Conservation (phyloP, 257 asterid genomes). For the Forsythia viridissima region DNA sequence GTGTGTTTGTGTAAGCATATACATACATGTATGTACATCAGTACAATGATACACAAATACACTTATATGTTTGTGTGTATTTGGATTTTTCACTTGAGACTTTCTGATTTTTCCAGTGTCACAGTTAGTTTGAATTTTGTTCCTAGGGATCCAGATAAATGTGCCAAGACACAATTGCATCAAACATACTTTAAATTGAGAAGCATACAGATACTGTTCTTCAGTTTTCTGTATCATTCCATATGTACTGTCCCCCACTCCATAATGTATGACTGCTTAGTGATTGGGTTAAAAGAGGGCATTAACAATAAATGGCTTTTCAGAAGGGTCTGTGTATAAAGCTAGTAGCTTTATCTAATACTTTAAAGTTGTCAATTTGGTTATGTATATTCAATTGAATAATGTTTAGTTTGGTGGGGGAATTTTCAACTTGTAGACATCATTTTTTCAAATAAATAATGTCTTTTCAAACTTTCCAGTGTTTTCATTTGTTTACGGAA, state of each 20-base stretch:
- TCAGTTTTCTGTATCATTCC: neutral
- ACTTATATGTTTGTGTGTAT: neutral
- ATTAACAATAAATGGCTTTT: neutral
- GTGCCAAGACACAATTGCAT: neutral
- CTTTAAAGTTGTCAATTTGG: neutral
- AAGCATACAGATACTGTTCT: neutral
- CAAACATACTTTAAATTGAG: neutral
- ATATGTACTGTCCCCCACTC: neutral
- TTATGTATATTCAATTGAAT: neutral
- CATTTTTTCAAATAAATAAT: neutral
- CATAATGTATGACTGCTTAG: neutral
- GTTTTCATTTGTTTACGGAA: neutral
- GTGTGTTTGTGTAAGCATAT: neutral
- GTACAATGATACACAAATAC: neutral
- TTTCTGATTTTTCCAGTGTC: neutral
- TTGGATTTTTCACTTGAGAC: neutral
- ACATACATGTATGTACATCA: neutral
- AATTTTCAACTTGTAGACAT: slow-evolving; percentile 7
- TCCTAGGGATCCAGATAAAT: neutral
- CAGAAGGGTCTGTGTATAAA: neutral
- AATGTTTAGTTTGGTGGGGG: slow-evolving; percentile 2
- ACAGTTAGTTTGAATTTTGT: neutral
- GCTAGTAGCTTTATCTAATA: neutral
- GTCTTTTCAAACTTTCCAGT: neutral
- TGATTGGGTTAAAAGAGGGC: neutral